A percentile compares a stretch with the other conserved stretches of the same genome.
phyloP scores from a whole-genome alignment of 2,329 filamentous ascomycete genomes.

The Scytalidium lignicola region DNA sequence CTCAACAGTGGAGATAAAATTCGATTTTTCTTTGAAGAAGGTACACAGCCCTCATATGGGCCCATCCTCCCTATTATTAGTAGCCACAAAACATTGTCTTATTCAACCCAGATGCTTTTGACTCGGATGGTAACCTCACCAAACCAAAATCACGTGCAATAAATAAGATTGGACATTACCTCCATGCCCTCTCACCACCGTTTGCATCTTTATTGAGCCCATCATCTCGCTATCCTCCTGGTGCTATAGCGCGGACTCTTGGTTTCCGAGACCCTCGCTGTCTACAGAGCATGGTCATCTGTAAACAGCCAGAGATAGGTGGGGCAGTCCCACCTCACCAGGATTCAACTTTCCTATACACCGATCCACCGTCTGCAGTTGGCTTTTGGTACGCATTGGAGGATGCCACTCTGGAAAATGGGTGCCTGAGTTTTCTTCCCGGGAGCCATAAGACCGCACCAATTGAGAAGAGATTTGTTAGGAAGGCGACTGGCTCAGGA shows the following conservation, averaged over 20 bases:
- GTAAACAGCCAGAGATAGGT: constrained; percentile 95
- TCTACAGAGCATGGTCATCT: constrained; percentile 96
- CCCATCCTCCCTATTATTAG: not conserved
- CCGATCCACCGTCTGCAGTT: constrained; percentile 79
- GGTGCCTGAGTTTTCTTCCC: constrained; percentile 79
- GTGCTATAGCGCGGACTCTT: constrained; percentile 40
- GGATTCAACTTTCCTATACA: constrained; percentile 90
- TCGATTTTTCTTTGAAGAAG: constrained; percentile 94
- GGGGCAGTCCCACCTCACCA: constrained; percentile 88
- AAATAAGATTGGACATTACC: constrained; percentile 81
- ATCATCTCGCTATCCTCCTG: constrained; percentile 33
- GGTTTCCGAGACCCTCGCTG: constrained; percentile 45
- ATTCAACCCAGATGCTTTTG: constrained; percentile 63
- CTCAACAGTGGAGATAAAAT: constrained; percentile 84
- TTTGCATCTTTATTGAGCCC: constrained; percentile 51
- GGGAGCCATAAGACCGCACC: constrained; percentile 74
- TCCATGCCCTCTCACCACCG: constrained; percentile 64
- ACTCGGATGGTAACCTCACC: constrained; percentile 54
- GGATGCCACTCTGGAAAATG: constrained; percentile 81
- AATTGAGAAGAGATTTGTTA: constrained; percentile 70
- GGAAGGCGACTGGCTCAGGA: constrained; percentile 46
- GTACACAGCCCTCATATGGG: constrained; percentile 22
- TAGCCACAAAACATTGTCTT: constrained; percentile 1
- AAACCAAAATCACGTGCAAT: constrained; percentile 82
- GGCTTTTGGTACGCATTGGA: constrained; percentile 98